phyloP scores from a whole-genome alignment of 2,329 filamentous ascomycete species.

The Fusarium agapanthi region DNA sequence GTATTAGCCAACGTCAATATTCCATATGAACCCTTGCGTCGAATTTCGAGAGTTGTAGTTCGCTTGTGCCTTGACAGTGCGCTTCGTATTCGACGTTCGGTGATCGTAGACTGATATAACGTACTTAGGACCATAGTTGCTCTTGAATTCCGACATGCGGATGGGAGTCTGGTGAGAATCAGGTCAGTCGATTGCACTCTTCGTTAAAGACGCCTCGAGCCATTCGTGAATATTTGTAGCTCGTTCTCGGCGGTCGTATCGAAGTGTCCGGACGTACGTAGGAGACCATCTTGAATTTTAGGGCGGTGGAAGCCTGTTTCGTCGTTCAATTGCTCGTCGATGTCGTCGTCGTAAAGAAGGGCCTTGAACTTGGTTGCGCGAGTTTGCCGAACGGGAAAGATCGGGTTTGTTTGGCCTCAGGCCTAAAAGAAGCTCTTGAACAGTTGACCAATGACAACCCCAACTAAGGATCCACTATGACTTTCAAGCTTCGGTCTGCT shows the following conservation, averaged over 20 bases:
- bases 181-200: constrained; percentile 44
- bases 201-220: background rate
- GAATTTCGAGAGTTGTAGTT: background rate
- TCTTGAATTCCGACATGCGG: constrained; percentile 63
- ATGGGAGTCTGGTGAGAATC: constrained; percentile 54
- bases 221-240: constrained; percentile 6
- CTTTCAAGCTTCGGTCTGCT: constrained; percentile 29
- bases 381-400: constrained; percentile 49
- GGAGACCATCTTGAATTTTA: constrained; percentile 52
- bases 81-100: background rate
- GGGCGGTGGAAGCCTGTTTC: constrained; percentile 44
- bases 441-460: constrained; percentile 15
- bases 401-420: constrained; percentile 48
- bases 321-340: constrained; percentile 50
- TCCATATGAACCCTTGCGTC: background rate
- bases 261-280: constrained; percentile 45
- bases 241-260: background rate
- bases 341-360: constrained; percentile 42
- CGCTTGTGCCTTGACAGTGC: background rate
- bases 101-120: constrained; percentile 21
- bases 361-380: constrained; percentile 40
- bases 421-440: constrained; percentile 28
- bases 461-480: constrained; percentile 15
- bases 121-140: constrained; percentile 73
- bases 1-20: constrained; percentile 42